phyloP scores from a whole-genome alignment of 1,284 basidiomycete genomes.

The Marasmius sp. region DNA sequence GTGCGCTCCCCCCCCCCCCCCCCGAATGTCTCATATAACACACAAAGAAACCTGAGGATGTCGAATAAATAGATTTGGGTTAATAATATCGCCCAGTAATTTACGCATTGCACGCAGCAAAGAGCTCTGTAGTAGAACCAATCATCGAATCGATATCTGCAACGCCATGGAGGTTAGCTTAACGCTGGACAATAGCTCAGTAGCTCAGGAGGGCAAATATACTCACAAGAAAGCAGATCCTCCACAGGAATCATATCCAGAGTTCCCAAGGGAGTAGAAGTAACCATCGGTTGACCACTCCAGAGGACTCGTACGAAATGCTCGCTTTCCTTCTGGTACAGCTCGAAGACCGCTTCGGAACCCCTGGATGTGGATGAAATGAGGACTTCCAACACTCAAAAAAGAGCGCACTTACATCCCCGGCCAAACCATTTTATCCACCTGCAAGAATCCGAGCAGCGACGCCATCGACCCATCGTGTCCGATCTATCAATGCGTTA shows the following conservation, averaged over 20 bases:
- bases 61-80: no score
- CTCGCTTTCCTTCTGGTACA: slow-evolving; percentile 30
- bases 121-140: slow-evolving; percentile 32
- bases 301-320: slow-evolving; percentile 45
- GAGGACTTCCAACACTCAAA: neutral
- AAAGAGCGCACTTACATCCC: slow-evolving; percentile 36
- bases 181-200: neutral
- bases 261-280: slow-evolving; percentile 40
- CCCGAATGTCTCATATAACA: no score
- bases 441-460: slow-evolving; percentile 44
- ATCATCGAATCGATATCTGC: slow-evolving; percentile 39
- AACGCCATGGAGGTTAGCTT: neutral
- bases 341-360: slow-evolving; percentile 43
- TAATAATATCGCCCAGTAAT: no score
- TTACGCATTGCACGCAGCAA: slow-evolving; percentile 24
- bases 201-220: neutral
- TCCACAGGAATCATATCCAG: slow-evolving; percentile 44
- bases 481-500: slow-evolving; percentile 27
- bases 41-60: no score
- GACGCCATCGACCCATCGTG: slow-evolving; percentile 48
- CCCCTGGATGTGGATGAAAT: slow-evolving; percentile 26
- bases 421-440: slow-evolving; percentile 49
- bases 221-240: slow-evolving; percentile 40
- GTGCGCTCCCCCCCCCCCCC: no score
- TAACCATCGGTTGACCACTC: slow-evolving; percentile 46